Evolutionary conservation across 2,329 filamentous ascomycete species (phyloP), one percentile per base, ranked within the genome.

Genomic region (Pseudogymnoascus sp.): DNA sequence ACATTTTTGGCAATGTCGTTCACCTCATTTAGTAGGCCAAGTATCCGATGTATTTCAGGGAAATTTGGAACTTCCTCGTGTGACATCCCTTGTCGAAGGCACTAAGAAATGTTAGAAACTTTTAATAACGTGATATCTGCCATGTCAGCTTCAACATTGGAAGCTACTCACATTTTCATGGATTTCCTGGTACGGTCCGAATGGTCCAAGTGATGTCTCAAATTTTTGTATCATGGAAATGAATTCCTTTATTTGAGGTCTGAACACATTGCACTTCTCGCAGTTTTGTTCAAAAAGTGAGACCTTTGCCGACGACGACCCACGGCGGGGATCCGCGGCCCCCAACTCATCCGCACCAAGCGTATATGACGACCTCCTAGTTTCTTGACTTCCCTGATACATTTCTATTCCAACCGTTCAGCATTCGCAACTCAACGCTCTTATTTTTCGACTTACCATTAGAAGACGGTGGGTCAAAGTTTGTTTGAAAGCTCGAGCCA

Each of bases 1-100:
- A 70, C 61, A 39, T 66, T 67, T 54, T 71, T 67, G 39, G 69
- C 68, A 37, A 71, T 63, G 25, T 65, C 63, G 63, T 70, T 71
- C 35, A 68, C 66, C 33, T 68, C 64, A 62, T 69, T 61, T 43
- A 71, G 66, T 30, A 64, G 68, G 54, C 63, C 64, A n/a, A 71
- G 59, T 18, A 72, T 59, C 67, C 68, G 69, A 50, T 54, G 47
- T 54, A 54, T 54, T 54, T 54, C 47, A 54, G 47, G n/a, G 28
- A 54, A 54, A 54, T 54, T 54, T 11, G 47, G 47, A 14, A 54
- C 47, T 5, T 35, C 47, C 12, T 54, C 47, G 16, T 54, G 47
- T 8, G 9, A 28, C 6, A 6, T 54, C 28, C 47, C 47, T 54
- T 54, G 47, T 54, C 47, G 33, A 16, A 54, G 47, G 6, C 47